Evolutionary conservation across 2,329 filamentous ascomycete genomes (phyloP).

Genomic region (Acephala macrosclerotiorum): DNA sequence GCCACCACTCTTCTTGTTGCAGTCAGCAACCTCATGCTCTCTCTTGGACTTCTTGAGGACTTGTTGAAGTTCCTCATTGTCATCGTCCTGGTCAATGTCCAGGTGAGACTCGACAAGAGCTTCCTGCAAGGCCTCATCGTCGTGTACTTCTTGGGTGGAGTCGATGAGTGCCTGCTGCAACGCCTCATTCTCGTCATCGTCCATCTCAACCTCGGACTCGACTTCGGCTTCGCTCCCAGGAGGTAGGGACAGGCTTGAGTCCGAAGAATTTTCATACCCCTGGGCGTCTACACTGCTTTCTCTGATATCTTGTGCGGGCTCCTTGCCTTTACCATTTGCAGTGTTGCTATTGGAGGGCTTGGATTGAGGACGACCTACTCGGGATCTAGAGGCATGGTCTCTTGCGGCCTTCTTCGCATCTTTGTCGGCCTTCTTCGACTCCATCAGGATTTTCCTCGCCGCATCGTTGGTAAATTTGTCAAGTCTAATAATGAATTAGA

Average conservation of each 20-base stretch:
- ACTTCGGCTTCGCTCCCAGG: too few species aligned
- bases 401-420: not conserved
- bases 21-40: not conserved
- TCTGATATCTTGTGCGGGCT: too few species aligned
- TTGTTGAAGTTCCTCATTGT: not conserved
- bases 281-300: too few species aligned
- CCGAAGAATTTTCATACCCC: too few species aligned
- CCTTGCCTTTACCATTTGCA: too few species aligned
- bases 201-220: too few species aligned
- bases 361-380: not conserved
- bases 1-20: not conserved
- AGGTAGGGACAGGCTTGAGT: too few species aligned
- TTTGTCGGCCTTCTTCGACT: not conserved
- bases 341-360: not conserved
- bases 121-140: too few species aligned
- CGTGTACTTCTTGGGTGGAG: too few species aligned
- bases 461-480: not conserved
- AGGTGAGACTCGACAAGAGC: too few species aligned
- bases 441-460: not conserved
- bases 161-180: too few species aligned
- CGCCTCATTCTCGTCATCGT: too few species aligned
- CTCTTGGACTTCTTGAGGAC: not conserved
- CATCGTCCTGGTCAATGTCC: not conserved
- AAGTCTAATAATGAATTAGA: not conserved
- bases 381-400: not conserved